Percentiles rank a stretch among this genome's conserved stretches.
Conservation (phyloP, 129 eudicot species). For the Silybum marianum region DNA sequence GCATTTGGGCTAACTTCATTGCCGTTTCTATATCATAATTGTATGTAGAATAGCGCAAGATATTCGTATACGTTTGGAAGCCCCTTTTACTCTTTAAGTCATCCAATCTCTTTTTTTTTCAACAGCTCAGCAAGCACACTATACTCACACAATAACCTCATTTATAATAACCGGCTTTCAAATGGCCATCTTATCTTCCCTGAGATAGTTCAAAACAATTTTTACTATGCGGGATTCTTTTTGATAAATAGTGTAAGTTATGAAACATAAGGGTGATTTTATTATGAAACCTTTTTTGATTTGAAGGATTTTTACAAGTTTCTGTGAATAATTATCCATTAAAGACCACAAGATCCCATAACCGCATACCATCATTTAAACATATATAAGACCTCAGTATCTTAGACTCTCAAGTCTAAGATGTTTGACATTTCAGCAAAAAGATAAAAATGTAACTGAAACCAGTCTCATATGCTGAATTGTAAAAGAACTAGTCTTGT, state of each 20-base stretch:
- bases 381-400: neutral
- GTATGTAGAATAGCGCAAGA: neutral
- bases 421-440: neutral
- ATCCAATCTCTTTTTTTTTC: neutral
- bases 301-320: neutral
- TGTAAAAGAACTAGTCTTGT: neutral
- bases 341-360: neutral
- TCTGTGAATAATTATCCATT: neutral
- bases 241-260: neutral
- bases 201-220: neutral
- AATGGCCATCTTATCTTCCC: neutral
- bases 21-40: neutral
- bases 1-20: neutral
- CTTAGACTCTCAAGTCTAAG: neutral
- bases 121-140: neutral
- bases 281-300: neutral
- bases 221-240: neutral
- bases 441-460: neutral
- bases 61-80: neutral
- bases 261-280: constrained; percentile 6
- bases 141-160: neutral
- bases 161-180: neutral
- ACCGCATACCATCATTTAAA: neutral
- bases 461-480: neutral
- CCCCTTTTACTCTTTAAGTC: neutral